Conservation (phyloP, 2,329 filamentous ascomycete genomes). For the Biscogniauxia mediterranea region DNA sequence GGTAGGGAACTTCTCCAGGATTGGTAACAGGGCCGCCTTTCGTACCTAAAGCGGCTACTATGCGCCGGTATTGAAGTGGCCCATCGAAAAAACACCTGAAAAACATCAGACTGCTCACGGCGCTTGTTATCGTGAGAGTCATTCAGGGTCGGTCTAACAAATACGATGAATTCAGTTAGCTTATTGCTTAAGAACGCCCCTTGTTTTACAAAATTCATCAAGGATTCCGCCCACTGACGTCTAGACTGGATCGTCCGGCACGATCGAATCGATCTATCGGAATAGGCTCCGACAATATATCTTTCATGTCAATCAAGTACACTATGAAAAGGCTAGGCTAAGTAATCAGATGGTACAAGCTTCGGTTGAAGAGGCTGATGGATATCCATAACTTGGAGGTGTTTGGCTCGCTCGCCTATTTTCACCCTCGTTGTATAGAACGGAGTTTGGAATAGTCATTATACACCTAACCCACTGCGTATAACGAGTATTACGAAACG, state of each 20-base stretch:
- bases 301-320: not conserved
- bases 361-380: not conserved
- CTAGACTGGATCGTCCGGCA: not conserved
- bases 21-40: not conserved
- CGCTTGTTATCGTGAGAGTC: not conserved
- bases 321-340: not conserved
- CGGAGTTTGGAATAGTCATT: too few relatives aligned
- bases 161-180: not conserved
- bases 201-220: not conserved
- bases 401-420: not conserved
- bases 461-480: not conserved
- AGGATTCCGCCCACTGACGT: not conserved
- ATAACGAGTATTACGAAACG: not conserved
- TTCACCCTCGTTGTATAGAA: not conserved
- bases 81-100: not conserved
- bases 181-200: not conserved
- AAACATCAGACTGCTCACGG: not conserved
- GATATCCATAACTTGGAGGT: not conserved
- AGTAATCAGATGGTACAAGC: not conserved
- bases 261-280: not conserved
- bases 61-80: not conserved
- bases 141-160: not conserved
- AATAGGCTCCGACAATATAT: not conserved
- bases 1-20: not conserved
- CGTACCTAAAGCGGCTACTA: not conserved